A percentile compares a stretch with the other conserved stretches of the same genome.
Evolutionary conservation across 441 rosid species (phyloP).

Genomic region (Iberis amara): DNA sequence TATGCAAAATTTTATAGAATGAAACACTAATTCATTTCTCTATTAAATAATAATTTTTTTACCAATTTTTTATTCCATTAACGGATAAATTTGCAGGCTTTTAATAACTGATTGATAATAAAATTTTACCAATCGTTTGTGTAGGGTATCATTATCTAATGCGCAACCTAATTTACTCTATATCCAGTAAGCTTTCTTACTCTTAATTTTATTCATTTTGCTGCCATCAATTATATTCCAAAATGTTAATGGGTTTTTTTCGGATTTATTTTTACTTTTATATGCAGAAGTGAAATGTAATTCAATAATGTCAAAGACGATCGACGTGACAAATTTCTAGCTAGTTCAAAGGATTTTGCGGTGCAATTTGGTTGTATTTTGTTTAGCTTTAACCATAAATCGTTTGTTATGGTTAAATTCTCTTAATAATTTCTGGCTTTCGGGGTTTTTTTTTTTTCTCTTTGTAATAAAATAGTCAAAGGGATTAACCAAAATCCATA

Average conservation of each 20-base stretch:
- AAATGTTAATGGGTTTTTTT: neutral
- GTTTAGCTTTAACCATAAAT: neutral
- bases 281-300: conserved; percentile 11
- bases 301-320: conserved; percentile 19
- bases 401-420: neutral
- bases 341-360: neutral
- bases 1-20: too few relatives aligned
- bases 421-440: neutral
- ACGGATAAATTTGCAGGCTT: neutral
- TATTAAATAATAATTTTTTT: too few relatives aligned
- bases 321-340: neutral
- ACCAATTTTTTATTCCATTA: too few relatives aligned
- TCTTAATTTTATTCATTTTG: neutral
- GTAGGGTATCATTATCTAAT: conserved; percentile 30
- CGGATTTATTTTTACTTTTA: neutral
- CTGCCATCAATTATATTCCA: neutral
- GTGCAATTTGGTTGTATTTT: neutral
- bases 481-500: too few relatives aligned
- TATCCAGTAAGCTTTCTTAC: conserved; percentile 20
- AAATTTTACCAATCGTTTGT: neutral
- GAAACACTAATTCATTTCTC: too few relatives aligned
- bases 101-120: neutral
- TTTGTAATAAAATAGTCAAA: too few relatives aligned
- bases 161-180: neutral
- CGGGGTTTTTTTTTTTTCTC: too few relatives aligned